Evolutionary conservation across 768 basidiomycete species (phyloP), one percentile per base, ranked within the genome.

Genomic region (Clavulina sp.): DNA sequence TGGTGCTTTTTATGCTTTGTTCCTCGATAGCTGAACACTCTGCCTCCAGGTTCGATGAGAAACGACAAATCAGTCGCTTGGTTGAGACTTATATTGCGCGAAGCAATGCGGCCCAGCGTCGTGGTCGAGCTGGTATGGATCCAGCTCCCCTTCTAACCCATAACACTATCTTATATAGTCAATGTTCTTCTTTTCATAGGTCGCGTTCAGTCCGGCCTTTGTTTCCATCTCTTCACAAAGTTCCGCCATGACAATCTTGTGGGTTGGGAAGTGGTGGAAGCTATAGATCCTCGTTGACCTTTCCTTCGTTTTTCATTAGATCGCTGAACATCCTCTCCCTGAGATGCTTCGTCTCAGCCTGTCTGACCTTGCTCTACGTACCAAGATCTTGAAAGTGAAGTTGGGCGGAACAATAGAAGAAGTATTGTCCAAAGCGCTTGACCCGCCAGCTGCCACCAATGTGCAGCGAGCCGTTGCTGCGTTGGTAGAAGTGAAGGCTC

Each of bases 191-290:
- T 52, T 18, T 59, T 60, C n/a, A n/a, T n/a, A n/a, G n/a, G 93
- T 29, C 84, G 93, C 61, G 89, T 95, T 3, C 86, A 78, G 59
- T 68, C 73, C 49, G 93, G 93, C 3, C 63, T 96, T 32, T 92
- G 88, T 59, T 99, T 93, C 67, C 95, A 97, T 64, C 73, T 99
- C 2, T 99, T 96, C 69, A 93, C 91, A 0, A 88, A 81, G 65
- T 66, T 73, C 36, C 73, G 87, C 36, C 81, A 91, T 59, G 92
- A 96, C 58, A 81, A 74, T 5, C 75, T 79, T 68, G 86, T 70
- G 38, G 32, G 63, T 75, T n/a, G 2, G 32, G n/a, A n/a, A n/a
- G n/a, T n/a, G n/a, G n/a, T n/a, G n/a, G n/a, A n/a, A n/a, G n/a
- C n/a, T n/a, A n/a, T n/a, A n/a, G n/a, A n/a, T n/a, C n/a, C n/a